Percentiles rank a stretch among this genome's conserved stretches.
These are phyloP conservation scores for Dothideomycetes sp. DNA, from an alignment of 2,329 filamentous ascomycete genomes.

Conservation along the genomic window DNA sequence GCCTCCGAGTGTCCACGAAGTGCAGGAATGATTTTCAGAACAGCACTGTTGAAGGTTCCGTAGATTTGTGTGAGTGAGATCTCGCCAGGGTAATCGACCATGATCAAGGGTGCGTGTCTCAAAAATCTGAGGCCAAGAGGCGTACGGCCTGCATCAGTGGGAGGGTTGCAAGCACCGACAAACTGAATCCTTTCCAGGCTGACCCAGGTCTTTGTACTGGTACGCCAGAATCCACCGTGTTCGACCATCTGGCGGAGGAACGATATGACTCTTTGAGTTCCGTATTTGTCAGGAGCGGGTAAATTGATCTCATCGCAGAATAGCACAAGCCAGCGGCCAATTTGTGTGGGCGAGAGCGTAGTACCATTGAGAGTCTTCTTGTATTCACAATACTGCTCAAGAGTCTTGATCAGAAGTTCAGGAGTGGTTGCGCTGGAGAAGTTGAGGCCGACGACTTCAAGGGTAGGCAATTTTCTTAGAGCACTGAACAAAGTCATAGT, in stretches of 20 bases:
- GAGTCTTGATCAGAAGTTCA: constrained; percentile 95
- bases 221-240: constrained; percentile 98
- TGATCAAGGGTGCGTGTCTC: constrained; percentile 92
- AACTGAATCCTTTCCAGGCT: constrained; percentile 97
- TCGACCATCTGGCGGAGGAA: constrained; percentile 96
- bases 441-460: constrained; percentile 98
- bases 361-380: constrained; percentile 97
- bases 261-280: constrained; percentile 92
- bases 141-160: constrained; percentile 92
- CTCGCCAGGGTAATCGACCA: constrained; percentile 98
- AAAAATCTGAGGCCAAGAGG: constrained; percentile 89
- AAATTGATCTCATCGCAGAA: constrained; percentile 99
- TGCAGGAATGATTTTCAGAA: constrained; percentile 92
- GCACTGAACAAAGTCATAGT: constrained; percentile 99
- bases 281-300: constrained; percentile 94
- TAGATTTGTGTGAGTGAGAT: constrained; percentile 94
- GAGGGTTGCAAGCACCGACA: constrained; percentile 96
- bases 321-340: constrained; percentile 93
- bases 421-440: constrained; percentile 98
- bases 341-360: constrained; percentile 89
- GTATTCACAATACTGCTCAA: constrained; percentile 99
- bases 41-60: constrained; percentile 90
- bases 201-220: constrained; percentile 95
- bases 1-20: constrained; percentile 92
- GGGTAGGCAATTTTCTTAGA: constrained; percentile 89